phyloP scores from a whole-genome alignment of 768 basidiomycete genomes.

The Grammothele lineata region DNA sequence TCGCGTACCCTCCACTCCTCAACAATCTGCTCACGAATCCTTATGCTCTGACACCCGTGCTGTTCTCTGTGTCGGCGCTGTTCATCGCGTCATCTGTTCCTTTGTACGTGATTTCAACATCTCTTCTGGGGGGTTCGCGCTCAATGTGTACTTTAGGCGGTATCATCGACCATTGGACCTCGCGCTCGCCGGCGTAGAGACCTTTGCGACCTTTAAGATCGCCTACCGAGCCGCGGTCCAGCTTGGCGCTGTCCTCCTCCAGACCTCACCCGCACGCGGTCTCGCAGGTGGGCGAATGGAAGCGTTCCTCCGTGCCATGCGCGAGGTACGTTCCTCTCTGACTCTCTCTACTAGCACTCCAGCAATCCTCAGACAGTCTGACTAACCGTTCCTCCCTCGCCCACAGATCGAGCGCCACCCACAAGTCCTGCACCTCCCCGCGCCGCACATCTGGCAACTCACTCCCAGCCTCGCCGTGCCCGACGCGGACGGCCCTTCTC shows the following conservation, averaged over 20 bases:
- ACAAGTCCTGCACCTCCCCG: constrained; percentile 74
- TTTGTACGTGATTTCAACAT: constrained; percentile 50
- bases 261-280: constrained; percentile 78
- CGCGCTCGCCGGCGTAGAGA: constrained; percentile 73
- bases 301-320: constrained; percentile 72
- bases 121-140: background rate
- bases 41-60: constrained; percentile 61
- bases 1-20: constrained; percentile 30
- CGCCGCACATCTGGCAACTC: constrained; percentile 89
- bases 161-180: constrained; percentile 79
- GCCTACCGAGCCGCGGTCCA: constrained; percentile 83
- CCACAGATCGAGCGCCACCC: constrained; percentile 81
- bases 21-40: constrained; percentile 62
- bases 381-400: background rate
- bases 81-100: constrained; percentile 50
- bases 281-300: constrained; percentile 68
- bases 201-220: constrained; percentile 73
- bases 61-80: constrained; percentile 53
- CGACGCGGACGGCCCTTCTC: constrained; percentile 15
- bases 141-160: constrained; percentile 21
- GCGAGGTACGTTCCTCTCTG: constrained; percentile 52
- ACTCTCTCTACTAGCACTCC: constrained; percentile 2
- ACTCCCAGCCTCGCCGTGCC: constrained; percentile 31
- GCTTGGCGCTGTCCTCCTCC: constrained; percentile 82
- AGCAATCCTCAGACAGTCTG: background rate